phyloP scores from a whole-genome alignment of 495 filamentous ascomycete species.

The Penicillium odoratum region DNA sequence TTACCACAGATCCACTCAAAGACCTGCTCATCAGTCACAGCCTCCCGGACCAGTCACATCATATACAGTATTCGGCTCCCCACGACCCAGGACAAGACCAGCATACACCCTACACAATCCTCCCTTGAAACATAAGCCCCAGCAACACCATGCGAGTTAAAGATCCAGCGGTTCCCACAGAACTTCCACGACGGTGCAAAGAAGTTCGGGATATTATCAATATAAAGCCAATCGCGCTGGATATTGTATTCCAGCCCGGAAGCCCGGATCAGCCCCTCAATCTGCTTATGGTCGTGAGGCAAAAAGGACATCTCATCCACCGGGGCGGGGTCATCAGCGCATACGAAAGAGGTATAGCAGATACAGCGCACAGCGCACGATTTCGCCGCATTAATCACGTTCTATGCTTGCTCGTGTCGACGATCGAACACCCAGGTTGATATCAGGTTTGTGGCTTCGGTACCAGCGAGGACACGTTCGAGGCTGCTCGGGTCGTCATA shows the following conservation, averaged over 20 bases:
- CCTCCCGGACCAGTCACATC: slow-evolving; percentile 2
- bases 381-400: slow-evolving; percentile 4
- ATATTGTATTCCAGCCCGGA: slow-evolving; percentile 6
- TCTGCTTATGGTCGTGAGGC: slow-evolving; percentile 4
- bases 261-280: neutral
- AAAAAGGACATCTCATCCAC: slow-evolving; percentile 4
- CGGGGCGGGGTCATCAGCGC: slow-evolving; percentile 2
- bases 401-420: slow-evolving; percentile 7
- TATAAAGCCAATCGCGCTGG: slow-evolving; percentile 5
- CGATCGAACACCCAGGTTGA: slow-evolving; percentile 7
- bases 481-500: neutral
- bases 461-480: neutral
- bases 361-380: slow-evolving; percentile 1
- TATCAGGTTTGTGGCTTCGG: slow-evolving; percentile 6
- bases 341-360: slow-evolving; percentile 7
- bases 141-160: neutral
- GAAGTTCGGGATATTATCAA: slow-evolving; percentile 4
- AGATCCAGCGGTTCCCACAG: slow-evolving; percentile 2
- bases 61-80: slow-evolving; percentile 1
- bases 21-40: slow-evolving; percentile 2
- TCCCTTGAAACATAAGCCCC: slow-evolving; percentile 5
- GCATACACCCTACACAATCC: slow-evolving; percentile 1
- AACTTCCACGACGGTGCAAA: slow-evolving; percentile 5
- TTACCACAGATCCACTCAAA: slow-evolving; percentile 1
- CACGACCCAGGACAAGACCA: slow-evolving; percentile 1